A percentile compares a stretch with the other conserved stretches of the same genome.
Conservation (phyloP, 345 rosid species). For the Schrenkiella parvula region DNA sequence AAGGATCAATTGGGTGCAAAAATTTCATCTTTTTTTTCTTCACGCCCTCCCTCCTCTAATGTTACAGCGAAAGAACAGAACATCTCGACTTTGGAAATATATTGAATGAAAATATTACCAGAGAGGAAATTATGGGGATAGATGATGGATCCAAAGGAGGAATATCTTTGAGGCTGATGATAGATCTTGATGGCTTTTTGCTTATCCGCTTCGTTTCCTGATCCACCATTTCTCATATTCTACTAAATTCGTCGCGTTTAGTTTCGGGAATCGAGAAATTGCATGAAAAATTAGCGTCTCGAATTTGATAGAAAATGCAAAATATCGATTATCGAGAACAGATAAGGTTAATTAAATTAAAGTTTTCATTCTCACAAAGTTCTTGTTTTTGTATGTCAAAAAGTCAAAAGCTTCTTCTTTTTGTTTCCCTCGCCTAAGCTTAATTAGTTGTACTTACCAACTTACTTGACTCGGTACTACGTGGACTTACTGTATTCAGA, state of each 20-base stretch:
- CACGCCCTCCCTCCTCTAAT: background rate
- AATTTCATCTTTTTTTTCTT: no score
- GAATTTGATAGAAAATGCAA: background rate
- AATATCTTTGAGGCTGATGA: slow-evolving; percentile 27
- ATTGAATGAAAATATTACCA: background rate
- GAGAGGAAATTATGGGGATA: slow-evolving; percentile 7
- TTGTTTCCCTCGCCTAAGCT: background rate
- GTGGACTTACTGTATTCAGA: background rate
- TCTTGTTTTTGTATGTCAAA: background rate
- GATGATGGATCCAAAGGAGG: slow-evolving; percentile 31
- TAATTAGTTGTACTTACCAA: background rate
- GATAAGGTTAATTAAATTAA: background rate
- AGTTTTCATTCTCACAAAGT: background rate
- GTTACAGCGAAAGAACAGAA: background rate
- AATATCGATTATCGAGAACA: background rate
- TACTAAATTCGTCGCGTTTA: background rate
- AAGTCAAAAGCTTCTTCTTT: background rate
- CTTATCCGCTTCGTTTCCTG: slow-evolving; percentile 6
- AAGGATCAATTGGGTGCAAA: background rate
- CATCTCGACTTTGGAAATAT: background rate
- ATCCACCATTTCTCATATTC: slow-evolving; percentile 20
- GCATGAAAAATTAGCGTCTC: background rate
- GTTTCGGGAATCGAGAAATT: background rate
- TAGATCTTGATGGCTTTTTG: background rate
- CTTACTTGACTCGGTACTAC: background rate